Evolutionary conservation across 164 flowering plant genomes (phyloP), one percentile per base, ranked within the genome.

Genomic region (Stephania japonica): DNA sequence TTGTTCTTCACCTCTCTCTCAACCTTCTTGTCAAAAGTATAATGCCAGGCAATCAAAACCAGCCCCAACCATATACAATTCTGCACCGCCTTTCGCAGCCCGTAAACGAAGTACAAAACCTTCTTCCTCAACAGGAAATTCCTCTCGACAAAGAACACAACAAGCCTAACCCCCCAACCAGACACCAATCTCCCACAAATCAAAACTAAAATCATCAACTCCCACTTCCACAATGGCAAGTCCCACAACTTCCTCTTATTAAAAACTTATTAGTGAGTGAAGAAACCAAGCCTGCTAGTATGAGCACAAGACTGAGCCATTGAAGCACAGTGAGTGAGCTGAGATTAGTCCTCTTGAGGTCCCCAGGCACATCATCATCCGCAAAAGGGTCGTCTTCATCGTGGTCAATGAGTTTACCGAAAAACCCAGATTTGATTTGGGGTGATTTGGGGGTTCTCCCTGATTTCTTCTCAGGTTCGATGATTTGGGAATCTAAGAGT

Each of bases 31-130:
- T 86, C 84, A 10, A 90, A 85, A 23, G 88, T 64, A 16, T 38
- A 76, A 27, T 80, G 76, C 94, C 97, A 91, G 42, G 85, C 88
- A 27, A 87, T 62, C 77, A 90, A 71, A 68, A 86, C 90, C 67
- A 86, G 75, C 6, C 89, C 86, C 50, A 91, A 73, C 97, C 97
- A 91, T 1, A 91, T 56, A 71, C 85, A 88, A 72, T 87, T 86
- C 82, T 86, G 91, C 19, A 91, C 94, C 2, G 90, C 83, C 49
- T 80, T 90, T 72, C 88, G 77, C 76, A 91, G 67, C 11, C 93
- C 91, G 68, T 91, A 90, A 5, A 91, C 94, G 21, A 91, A 91
- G 72, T 90, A 90, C 66, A 91, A 69, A 70, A 90, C 94, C 78
- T 90, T 66, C 76, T 88, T 87, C 8, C 90, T 69, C 65, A 89